Base-by-base conservation (phyloP, 2,329 filamentous ascomycete genomes). In the Tolypocladium inflatum region DNA sequence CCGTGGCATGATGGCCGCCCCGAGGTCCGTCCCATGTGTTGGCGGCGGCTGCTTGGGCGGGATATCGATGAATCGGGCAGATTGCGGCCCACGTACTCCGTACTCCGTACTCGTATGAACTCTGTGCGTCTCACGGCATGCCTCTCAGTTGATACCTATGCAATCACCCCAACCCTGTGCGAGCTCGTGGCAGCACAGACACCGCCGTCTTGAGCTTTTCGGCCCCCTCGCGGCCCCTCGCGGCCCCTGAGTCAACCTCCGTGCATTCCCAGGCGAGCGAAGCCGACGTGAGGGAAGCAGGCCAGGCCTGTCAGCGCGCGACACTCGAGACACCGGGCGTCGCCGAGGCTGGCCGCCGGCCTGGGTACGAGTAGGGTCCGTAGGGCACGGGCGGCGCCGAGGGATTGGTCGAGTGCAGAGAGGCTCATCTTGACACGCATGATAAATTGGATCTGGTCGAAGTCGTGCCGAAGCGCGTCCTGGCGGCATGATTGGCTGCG, bases 371-470 rank as follows among this genome's bases (percentile, higher is more conserved):
- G 30, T 6, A 13, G 39, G 37, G 9, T 1, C 41, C 23, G 33
- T 48, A 35, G 54, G 54, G 54, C 55, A 41, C 41, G 39, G 53
- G 55, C 42, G 50, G 39, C 52, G 55, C 54, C 55, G 53, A 21
- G 48, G 39, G 48, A 55, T 42, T 63, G 58, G 60, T 60, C 57
- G 54, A 45, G 48, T 30, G 30, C 30, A 13, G 55, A 61, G 51
- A 57, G 58, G 59, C 57, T 59, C 50, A 57, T 61, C 60, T 62
- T 65, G 63, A 65, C 65, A 67, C 66, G 60, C 59, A 63, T 60
- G 50, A 13, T 57, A 41, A 62, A 59, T 57, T 59, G 58, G 55
- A 54, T 37, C 58, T 57, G 41, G 60, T 41, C 58, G 39, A 52
- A 52, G 57, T 55, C 57, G 55, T 63, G 60, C 58, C 58, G 58